Percentiles rank a stretch among this genome's conserved stretches.
Conservation (phyloP, 2,329 filamentous ascomycete species). For the Ophiocordyceps australis region DNA sequence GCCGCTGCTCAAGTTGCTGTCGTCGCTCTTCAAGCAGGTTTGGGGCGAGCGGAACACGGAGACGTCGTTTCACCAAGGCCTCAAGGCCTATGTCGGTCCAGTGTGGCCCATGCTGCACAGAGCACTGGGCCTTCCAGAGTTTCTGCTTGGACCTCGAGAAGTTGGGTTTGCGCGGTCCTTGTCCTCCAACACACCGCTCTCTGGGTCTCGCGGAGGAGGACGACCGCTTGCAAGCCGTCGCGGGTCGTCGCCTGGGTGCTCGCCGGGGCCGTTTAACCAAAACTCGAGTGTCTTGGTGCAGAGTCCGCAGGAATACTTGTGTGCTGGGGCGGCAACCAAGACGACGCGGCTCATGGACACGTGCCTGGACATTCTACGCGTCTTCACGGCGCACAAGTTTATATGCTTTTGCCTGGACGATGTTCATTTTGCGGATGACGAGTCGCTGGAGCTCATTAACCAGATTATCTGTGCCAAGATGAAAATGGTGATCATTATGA, state of each 20-base stretch:
- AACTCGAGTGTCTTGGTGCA: conserved; percentile 21
- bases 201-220: conserved; percentile 11
- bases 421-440: conserved; percentile 75
- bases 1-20: conserved; percentile 44
- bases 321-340: conserved; percentile 38
- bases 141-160: conserved; percentile 38
- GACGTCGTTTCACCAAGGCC: conserved; percentile 39
- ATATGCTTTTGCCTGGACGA: conserved; percentile 84
- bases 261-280: conserved; percentile 16
- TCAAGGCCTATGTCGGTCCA: conserved; percentile 44
- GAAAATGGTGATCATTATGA: conserved; percentile 67
- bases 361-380: conserved; percentile 67
- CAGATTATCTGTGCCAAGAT: conserved; percentile 65
- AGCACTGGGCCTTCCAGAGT: conserved; percentile 48
- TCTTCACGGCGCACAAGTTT: conserved; percentile 68
- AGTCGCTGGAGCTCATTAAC: conserved; percentile 67
- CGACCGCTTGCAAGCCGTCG: conserved; percentile 20
- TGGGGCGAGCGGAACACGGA: conserved; percentile 50
- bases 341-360: conserved; percentile 69
- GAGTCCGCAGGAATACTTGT: conserved; percentile 40
- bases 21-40: conserved; percentile 47
- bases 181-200: conserved; percentile 16
- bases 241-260: conserved; percentile 28
- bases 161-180: conserved; percentile 14
- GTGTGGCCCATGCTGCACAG: conserved; percentile 47